Evolutionary conservation across 2,329 filamentous ascomycete species (phyloP).

Genomic region (Nothomitra cinnamomea): DNA sequence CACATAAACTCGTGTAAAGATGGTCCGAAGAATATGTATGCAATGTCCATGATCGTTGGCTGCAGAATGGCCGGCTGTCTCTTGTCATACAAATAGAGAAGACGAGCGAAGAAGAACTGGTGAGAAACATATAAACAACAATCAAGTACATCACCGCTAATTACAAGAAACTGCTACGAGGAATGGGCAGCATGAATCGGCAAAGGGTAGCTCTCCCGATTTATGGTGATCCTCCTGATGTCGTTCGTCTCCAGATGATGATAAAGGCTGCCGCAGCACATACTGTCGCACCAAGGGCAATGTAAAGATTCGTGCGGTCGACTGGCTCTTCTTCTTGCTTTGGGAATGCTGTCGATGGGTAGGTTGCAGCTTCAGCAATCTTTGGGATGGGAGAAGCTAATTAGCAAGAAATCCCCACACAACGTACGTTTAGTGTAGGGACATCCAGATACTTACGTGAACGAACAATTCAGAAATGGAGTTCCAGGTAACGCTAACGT

Average conservation of each 20-base stretch:
- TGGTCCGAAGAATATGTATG: no score
- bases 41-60: no score
- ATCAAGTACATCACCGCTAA: no score
- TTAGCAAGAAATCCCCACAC: slow-evolving; percentile 2
- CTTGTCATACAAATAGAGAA: no score
- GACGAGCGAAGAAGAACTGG: no score
- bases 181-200: no score
- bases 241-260: slow-evolving; percentile 36
- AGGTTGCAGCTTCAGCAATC: slow-evolving; percentile 81
- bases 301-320: slow-evolving; percentile 71
- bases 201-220: neutral
- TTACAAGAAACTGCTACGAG: no score
- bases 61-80: no score
- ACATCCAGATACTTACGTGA: slow-evolving; percentile 23
- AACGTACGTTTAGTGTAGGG: neutral
- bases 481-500: slow-evolving; percentile 88
- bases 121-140: no score
- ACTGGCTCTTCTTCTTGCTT: slow-evolving; percentile 73
- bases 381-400: slow-evolving; percentile 14
- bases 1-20: no score
- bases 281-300: slow-evolving; percentile 58
- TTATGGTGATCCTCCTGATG: neutral
- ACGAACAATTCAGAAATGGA: slow-evolving; percentile 92
- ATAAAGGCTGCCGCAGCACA: slow-evolving; percentile 40
- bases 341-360: slow-evolving; percentile 75